Conservation (phyloP, 2,329 filamentous ascomycete species). For the Kalmusia sp. region DNA sequence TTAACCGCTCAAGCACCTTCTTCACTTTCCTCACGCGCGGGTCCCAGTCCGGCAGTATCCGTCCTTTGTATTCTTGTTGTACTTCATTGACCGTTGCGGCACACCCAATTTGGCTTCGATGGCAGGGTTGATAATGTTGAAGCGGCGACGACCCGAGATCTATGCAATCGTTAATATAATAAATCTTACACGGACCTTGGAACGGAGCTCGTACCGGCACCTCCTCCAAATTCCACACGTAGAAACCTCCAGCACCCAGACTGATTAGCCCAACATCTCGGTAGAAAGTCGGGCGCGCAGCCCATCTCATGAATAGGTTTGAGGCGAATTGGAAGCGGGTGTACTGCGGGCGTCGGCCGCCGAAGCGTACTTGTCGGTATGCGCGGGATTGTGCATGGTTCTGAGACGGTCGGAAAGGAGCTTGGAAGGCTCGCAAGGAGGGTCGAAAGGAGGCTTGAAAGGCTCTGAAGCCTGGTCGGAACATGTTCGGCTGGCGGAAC, state of each 20-base stretch:
- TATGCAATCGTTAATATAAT: constrained; percentile 22
- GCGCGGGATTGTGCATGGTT: constrained; percentile 21
- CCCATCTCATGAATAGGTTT: constrained; percentile 48
- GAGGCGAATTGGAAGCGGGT: constrained; percentile 33
- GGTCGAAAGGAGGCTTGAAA: constrained; percentile 10
- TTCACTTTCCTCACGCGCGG: constrained; percentile 63
- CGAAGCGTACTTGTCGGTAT: constrained; percentile 34
- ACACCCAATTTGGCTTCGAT: constrained; percentile 63
- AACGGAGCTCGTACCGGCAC: constrained; percentile 61
- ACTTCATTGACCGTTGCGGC: constrained; percentile 64
- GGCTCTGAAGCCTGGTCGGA: constrained; percentile 9
- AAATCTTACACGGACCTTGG: neutral
- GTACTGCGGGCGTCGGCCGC: constrained; percentile 32
- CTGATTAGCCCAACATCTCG: constrained; percentile 54
- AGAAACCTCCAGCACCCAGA: constrained; percentile 60
- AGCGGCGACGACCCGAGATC: constrained; percentile 73
- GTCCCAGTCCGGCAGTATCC: constrained; percentile 67
- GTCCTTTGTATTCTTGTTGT: constrained; percentile 60
- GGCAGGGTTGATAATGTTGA: constrained; percentile 70
- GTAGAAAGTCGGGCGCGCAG: constrained; percentile 54
- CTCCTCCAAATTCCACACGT: constrained; percentile 72
- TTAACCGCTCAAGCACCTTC: constrained; percentile 69
- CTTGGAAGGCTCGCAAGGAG: constrained; percentile 1
- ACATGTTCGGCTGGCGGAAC: constrained; percentile 1
- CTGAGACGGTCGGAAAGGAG: neutral